Conservation (phyloP, 2,329 filamentous ascomycete species). For the Neofusicoccum ribis region DNA sequence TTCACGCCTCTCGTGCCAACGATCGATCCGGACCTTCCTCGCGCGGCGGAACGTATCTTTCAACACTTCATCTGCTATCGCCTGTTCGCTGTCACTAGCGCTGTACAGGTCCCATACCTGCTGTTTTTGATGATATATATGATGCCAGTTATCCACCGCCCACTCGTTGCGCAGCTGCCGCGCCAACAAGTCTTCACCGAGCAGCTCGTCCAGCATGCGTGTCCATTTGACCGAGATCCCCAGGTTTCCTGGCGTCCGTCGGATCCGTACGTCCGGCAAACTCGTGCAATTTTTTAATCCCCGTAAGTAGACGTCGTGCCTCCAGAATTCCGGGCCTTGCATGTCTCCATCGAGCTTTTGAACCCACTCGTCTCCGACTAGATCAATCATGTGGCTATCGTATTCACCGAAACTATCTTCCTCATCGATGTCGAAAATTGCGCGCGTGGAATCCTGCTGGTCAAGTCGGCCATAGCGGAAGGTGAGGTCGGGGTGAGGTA, state of each 20-base stretch:
- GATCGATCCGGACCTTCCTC: not conserved
- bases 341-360: too few relatives aligned
- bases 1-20: not conserved
- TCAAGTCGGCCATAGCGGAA: not conserved
- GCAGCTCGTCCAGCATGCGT: not conserved
- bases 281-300: not conserved
- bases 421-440: too few relatives aligned
- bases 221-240: not conserved
- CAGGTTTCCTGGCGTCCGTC: not conserved
- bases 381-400: too few relatives aligned
- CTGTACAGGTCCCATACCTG: not conserved
- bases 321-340: not conserved
- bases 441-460: too few relatives aligned
- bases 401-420: too few relatives aligned
- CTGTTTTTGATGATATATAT: too few relatives aligned
- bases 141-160: not conserved
- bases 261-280: not conserved
- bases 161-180: not conserved
- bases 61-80: not conserved
- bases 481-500: not conserved
- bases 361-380: too few relatives aligned
- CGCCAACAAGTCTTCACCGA: not conserved
- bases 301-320: not conserved
- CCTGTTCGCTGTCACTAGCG: too few relatives aligned
- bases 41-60: not conserved